Evolutionary conservation across 495 filamentous ascomycete genomes (phyloP), one percentile per base, ranked within the genome.

Genomic region (Saxophila tyrrhenica): DNA sequence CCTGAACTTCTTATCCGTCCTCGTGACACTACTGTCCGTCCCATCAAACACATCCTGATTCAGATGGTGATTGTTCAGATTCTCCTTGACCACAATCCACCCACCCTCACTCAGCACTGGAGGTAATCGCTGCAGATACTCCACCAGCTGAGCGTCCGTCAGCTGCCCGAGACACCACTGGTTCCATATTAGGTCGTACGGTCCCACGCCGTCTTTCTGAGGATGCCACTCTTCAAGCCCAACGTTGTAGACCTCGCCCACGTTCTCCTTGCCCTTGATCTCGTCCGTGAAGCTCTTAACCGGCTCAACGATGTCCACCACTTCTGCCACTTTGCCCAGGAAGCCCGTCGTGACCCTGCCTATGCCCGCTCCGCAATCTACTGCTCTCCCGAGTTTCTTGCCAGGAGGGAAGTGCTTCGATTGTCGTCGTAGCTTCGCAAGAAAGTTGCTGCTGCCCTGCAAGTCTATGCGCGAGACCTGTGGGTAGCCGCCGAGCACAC

Each of bases 121-220:
- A 39, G 70, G 74, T 62, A 87, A 87, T 38, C 84, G 72, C 57
- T 67, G 52, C 10, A 95, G 67, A 55, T 83, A 94, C 15, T 65
- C 73, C 20, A 81, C 77, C 20, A 96, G 65, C 67, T 94, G 81
- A 38, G 62, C 62, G 70, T 95, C 91, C n/a, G 81, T 90, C 50
- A 96, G 69, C 65, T 95, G 85, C 16, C 88, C 87, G n/a, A 94
- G 69, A 70, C 89, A 96, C 89, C 89, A 95, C 69, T 96, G 91
- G 46, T 79, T 86, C 77, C 81, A 84, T 60, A 86, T 73, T 43
- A 84, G 60, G 56, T 81, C 76, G 58, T 86, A 85, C 43, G 66
- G 69, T 2, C 54, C 51, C 5, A 35, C 1, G 9, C 50, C 55
- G 23, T 71, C 74, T 3, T 72, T 67, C 11, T 64, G 61, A 0